Percentiles rank a stretch among this genome's conserved stretches.
Conservation (phyloP, 805 yeast species). For the Spathaspora hagerdaliae region DNA sequence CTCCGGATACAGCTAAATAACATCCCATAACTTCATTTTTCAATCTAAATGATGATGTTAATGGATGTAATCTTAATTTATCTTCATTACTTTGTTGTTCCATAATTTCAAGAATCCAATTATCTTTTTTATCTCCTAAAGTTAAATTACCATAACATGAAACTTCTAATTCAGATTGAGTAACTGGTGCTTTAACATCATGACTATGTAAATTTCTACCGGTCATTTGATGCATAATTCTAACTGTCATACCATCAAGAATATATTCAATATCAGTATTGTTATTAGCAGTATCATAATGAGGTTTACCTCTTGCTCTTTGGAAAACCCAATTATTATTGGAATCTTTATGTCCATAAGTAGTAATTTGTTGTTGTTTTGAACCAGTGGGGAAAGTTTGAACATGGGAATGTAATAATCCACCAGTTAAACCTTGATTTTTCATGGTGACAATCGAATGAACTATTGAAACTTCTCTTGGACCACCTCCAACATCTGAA, state of each 20-base stretch:
- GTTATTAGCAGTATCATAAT: slow-evolving; percentile 28
- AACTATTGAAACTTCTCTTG: slow-evolving; percentile 63
- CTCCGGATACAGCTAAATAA: slow-evolving; percentile 81
- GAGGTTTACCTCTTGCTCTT: slow-evolving; percentile 38
- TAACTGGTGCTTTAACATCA: slow-evolving; percentile 58
- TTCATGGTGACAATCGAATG: slow-evolving; percentile 39
- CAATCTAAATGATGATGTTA: slow-evolving; percentile 79
- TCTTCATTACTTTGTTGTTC: slow-evolving; percentile 57
- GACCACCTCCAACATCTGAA: slow-evolving; percentile 58
- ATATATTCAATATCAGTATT: slow-evolving; percentile 36
- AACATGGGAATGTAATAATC: slow-evolving; percentile 44
- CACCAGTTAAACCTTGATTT: slow-evolving; percentile 42
- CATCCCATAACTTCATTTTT: slow-evolving; percentile 68
- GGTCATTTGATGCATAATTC: slow-evolving; percentile 61
- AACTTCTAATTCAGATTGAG: slow-evolving; percentile 54
- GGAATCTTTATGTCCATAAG: slow-evolving; percentile 43
- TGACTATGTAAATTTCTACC: slow-evolving; percentile 72
- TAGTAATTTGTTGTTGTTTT: slow-evolving; percentile 45
- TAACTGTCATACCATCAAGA: slow-evolving; percentile 55
- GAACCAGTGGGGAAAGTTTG: slow-evolving; percentile 46
- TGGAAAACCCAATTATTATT: slow-evolving; percentile 46
- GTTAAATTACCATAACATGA: slow-evolving; percentile 68
- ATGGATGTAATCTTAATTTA: slow-evolving; percentile 59
- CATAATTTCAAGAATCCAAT: slow-evolving; percentile 71
- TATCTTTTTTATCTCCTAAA: slow-evolving; percentile 68